Base-by-base conservation (phyloP, 164 flowering plant genomes). In the Amborella trichopoda region DNA sequence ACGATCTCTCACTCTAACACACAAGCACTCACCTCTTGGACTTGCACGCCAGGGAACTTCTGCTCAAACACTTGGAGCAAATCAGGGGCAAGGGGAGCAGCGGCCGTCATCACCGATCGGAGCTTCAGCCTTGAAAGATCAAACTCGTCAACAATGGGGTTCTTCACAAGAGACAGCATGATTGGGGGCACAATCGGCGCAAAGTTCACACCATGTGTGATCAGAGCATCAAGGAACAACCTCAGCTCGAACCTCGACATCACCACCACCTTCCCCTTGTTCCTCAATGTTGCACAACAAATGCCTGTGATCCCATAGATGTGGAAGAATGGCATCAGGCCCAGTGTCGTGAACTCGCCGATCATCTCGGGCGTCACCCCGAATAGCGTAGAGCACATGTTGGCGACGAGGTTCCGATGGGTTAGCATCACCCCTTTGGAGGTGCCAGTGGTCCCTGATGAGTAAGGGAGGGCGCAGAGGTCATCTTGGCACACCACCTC, bases 131-230 rank as follows among this genome's bases (percentile, higher is more conserved):
- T 69, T 21, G 50, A 54, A 1, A 93, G 76, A 64, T 93, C 95
- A 46, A 93, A 88, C 41, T 85, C 96, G 10, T 71, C 72, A 14
- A 88, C 85, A 0, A 83, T 66, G 0, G 97, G 97, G 46, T 78
- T 74, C 71, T 88, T 88, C 14, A 93, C 96, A 55, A 93, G 28
- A 1, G 58, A 67, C 58, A 80, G 36, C 23, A 93, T 81, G 43
- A 93, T 81, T 0, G 99, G 97, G 0, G 99, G 99, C n/a, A 88
- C 97, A 14, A 88, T 75, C 0, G 99, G 99, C 0, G 97, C 99
- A 38, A 88, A 88, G 0, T 58, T 76, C 56, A 93, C 71, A 51
- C 79, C 87, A 3, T 93, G 77, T 1, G 60, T 56, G 51, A 85
- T 79, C 63, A 93, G 46, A 0, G 89, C 85, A 33, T 66, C 69